These are phyloP conservation scores for Salvia rosmarinus DNA, from an alignment of 257 asterid genomes.

Conservation along the genomic window DNA sequence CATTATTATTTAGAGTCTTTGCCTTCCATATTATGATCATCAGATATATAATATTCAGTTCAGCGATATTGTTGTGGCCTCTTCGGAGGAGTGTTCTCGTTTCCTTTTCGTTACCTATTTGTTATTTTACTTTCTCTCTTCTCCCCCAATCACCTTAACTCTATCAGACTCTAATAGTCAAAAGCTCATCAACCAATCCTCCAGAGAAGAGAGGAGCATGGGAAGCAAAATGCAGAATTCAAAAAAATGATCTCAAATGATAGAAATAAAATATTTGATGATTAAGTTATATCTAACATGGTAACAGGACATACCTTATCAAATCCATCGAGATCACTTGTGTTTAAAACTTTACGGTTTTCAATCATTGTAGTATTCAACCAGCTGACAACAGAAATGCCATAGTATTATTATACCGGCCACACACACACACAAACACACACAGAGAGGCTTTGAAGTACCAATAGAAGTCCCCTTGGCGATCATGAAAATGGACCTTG, in stretches of 20 bases:
- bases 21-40: too few relatives aligned
- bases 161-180: not conserved
- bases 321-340: slow-evolving; percentile 91
- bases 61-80: too few relatives aligned
- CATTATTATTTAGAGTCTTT: too few relatives aligned
- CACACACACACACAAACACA: too few relatives aligned
- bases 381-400: slow-evolving; percentile 64
- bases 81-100: too few relatives aligned
- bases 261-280: not conserved
- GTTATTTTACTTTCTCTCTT: too few relatives aligned
- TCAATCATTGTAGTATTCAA: slow-evolving; percentile 95
- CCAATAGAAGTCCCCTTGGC: slow-evolving; percentile 99
- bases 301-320: slow-evolving; percentile 69
- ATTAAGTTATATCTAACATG: slow-evolving; percentile 1
- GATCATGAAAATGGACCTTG: slow-evolving; percentile 93
- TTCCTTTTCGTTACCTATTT: too few relatives aligned
- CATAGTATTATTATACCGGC: not conserved
- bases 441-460: slow-evolving; percentile 29
- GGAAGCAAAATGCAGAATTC: not conserved
- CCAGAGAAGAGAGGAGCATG: not conserved
- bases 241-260: not conserved
- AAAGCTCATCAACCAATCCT: not conserved
- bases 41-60: too few relatives aligned
- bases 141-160: too few relatives aligned
- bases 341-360: slow-evolving; percentile 74